Percentiles rank a stretch among this genome's conserved stretches.
These are phyloP conservation scores for Alloascoidea hylecoeti DNA, from an alignment of 805 yeast genomes.

Conservation along the genomic window DNA sequence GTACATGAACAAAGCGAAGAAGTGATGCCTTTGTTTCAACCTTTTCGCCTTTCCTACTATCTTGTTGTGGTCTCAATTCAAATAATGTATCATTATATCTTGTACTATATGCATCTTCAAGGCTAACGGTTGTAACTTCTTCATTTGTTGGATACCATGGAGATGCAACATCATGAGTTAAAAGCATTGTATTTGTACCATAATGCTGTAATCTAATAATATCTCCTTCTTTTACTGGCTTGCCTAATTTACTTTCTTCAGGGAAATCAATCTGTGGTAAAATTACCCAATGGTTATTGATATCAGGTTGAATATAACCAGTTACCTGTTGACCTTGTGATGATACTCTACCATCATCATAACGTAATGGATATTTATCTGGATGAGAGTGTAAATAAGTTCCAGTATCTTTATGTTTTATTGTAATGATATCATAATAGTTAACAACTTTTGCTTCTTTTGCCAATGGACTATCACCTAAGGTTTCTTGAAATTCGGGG, in stretches of 20 bases:
- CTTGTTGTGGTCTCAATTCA: slow-evolving; percentile 46
- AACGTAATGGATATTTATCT: slow-evolving; percentile 71
- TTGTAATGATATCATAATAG: slow-evolving; percentile 61
- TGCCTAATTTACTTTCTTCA: slow-evolving; percentile 23
- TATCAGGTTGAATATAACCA: slow-evolving; percentile 33
- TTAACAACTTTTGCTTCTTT: slow-evolving; percentile 57
- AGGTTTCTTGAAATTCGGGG: slow-evolving; percentile 86
- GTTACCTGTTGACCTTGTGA: slow-evolving; percentile 94
- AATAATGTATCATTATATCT: slow-evolving; percentile 67
- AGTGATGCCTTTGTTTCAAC: slow-evolving; percentile 60
- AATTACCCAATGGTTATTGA: slow-evolving; percentile 77
- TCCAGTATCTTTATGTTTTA: slow-evolving; percentile 69
- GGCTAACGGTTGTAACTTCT: slow-evolving; percentile 68
- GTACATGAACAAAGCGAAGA: slow-evolving; percentile 65
- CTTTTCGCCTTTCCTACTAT: slow-evolving; percentile 31
- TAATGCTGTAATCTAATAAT: slow-evolving; percentile 69
- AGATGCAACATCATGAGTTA: slow-evolving; percentile 94
- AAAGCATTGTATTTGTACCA: slow-evolving; percentile 61
- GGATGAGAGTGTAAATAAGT: slow-evolving; percentile 76
- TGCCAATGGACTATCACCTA: slow-evolving; percentile 72
- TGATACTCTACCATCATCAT: slow-evolving; percentile 91
- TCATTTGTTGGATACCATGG: slow-evolving; percentile 87
- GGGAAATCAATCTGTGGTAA: slow-evolving; percentile 42
- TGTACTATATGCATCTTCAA: slow-evolving; percentile 39
- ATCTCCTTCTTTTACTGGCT: slow-evolving; percentile 56